These are phyloP conservation scores for Penicillium vulpinum DNA, from an alignment of 2,329 filamentous ascomycete genomes.

Conservation along the genomic window DNA sequence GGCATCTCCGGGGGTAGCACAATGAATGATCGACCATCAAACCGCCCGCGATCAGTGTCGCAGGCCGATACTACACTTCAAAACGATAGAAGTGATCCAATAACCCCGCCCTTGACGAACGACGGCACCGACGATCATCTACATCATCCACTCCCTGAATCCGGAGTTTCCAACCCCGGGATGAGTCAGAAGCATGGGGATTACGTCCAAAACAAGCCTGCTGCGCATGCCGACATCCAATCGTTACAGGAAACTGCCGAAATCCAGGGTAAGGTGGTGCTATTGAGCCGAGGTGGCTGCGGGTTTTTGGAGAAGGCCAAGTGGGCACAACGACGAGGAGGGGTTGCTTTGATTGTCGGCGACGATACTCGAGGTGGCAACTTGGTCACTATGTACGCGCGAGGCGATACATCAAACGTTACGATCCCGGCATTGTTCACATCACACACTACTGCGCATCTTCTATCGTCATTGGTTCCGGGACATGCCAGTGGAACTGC, in stretches of 20 bases:
- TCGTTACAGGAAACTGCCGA: conserved; percentile 88
- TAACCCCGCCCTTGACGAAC: conserved; percentile 43
- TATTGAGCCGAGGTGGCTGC: conserved; percentile 89
- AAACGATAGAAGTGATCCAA: conserved; percentile 18
- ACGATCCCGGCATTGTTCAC: conserved; percentile 95
- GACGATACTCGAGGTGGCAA: conserved; percentile 88
- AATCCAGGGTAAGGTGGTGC: conserved; percentile 87
- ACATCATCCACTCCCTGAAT: conserved; percentile 58
- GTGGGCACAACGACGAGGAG: conserved; percentile 91
- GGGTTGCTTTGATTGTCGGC: conserved; percentile 85
- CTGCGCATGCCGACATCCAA: conserved; percentile 82
- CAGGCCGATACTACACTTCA: conserved; percentile 23
- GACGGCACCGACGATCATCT: conserved; percentile 87
- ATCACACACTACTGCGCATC: conserved; percentile 87
- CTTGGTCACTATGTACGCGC: conserved; percentile 96
- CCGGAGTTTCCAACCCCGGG: conserved; percentile 38
- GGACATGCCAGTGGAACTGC: conserved; percentile 64
- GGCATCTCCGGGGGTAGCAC: conserved; percentile 27
- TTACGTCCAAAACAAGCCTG: conserved; percentile 33
- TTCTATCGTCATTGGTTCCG: conserved; percentile 84
- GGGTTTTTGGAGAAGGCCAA: conserved; percentile 96
- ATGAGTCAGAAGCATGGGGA: conserved; percentile 37
- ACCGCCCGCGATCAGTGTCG: conserved; percentile 26
- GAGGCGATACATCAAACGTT: conserved; percentile 91
- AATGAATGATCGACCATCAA: conserved; percentile 23